phyloP scores from a whole-genome alignment of 306 rosid species.

The Trichosanthes cucumerina region DNA sequence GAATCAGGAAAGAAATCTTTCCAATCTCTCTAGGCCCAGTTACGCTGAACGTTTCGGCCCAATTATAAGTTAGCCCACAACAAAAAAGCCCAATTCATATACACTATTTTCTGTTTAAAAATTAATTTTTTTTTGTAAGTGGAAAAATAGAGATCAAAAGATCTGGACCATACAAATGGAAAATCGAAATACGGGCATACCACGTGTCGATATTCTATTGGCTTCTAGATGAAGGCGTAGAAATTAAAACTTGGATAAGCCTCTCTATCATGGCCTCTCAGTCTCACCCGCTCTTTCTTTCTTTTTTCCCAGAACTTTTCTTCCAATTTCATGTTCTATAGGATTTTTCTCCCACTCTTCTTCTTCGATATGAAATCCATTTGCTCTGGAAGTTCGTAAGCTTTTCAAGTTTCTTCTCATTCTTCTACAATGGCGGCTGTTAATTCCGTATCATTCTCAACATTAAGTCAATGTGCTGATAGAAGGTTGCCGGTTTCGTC shows the following conservation, averaged over 20 bases:
- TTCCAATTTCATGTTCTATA: constrained; percentile 9
- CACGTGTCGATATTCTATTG: constrained; percentile 32
- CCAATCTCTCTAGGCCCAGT: not conserved
- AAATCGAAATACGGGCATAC: constrained; percentile 4
- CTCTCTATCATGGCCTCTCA: constrained; percentile 25
- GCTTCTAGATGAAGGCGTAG: constrained; percentile 7
- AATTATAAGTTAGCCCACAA: not conserved
- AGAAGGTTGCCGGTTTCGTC: constrained; percentile 24
- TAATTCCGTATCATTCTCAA: constrained; percentile 56
- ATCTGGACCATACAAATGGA: not conserved
- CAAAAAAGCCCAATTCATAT: not conserved
- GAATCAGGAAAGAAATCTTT: too few relatives aligned
- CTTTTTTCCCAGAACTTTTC: not conserved
- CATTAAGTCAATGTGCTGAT: constrained; percentile 38
- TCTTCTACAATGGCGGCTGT: constrained; percentile 53
- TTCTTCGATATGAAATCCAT: constrained; percentile 19
- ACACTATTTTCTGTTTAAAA: not conserved
- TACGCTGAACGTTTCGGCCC: not conserved
- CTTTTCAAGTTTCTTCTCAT: not conserved
- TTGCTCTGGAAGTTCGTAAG: constrained; percentile 23
- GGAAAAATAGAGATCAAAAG: not conserved
- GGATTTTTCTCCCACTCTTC: constrained; percentile 6
- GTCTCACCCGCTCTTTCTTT: constrained; percentile 7
- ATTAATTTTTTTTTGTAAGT: not conserved
- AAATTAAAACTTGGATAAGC: constrained; percentile 60